Conservation (phyloP, 1,139 yeast genomes). For the Zygoascus hellenicus region DNA sequence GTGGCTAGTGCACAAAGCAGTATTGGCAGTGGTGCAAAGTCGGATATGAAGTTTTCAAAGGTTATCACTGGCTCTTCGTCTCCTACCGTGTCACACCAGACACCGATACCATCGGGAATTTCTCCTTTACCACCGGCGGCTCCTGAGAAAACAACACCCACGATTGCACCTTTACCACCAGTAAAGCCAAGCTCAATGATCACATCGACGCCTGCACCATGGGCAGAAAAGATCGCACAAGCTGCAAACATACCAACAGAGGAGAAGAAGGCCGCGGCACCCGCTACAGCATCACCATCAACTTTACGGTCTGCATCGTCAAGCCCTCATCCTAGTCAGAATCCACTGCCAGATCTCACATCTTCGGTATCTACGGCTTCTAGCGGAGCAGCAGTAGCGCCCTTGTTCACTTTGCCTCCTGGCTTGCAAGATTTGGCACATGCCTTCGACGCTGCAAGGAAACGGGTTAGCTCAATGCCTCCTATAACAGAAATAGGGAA, state of each 20-base stretch:
- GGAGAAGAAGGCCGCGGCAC: slow-evolving; percentile 12
- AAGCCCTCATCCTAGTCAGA: slow-evolving; percentile 16
- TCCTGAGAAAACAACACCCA: slow-evolving; percentile 18
- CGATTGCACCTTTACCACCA: slow-evolving; percentile 15
- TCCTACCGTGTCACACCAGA: slow-evolving; percentile 5
- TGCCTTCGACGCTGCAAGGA: slow-evolving; percentile 42
- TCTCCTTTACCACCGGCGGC: slow-evolving; percentile 29
- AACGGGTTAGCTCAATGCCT: slow-evolving; percentile 46
- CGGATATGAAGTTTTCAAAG: slow-evolving; percentile 8
- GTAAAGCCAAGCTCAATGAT: slow-evolving; percentile 13
- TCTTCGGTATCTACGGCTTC: slow-evolving; percentile 10
- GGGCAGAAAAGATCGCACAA: slow-evolving; percentile 22
- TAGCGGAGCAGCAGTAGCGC: slow-evolving; percentile 13
- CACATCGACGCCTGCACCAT: slow-evolving; percentile 20
- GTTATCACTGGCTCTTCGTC: slow-evolving; percentile 10
- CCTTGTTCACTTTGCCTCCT: slow-evolving; percentile 37
- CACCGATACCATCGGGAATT: slow-evolving; percentile 25
- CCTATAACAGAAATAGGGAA: slow-evolving; percentile 52
- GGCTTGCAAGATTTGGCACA: slow-evolving; percentile 45
- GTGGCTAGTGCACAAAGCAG: slow-evolving; percentile 16
- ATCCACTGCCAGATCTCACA: slow-evolving; percentile 16
- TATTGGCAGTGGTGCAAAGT: slow-evolving; percentile 16
- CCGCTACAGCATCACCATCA: slow-evolving; percentile 13
- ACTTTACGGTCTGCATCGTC: slow-evolving; percentile 15
- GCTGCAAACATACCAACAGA: slow-evolving; percentile 10